phyloP scores from a whole-genome alignment of 192 early-diverging fungal genomes.

The Mortierella hygrophila region DNA sequence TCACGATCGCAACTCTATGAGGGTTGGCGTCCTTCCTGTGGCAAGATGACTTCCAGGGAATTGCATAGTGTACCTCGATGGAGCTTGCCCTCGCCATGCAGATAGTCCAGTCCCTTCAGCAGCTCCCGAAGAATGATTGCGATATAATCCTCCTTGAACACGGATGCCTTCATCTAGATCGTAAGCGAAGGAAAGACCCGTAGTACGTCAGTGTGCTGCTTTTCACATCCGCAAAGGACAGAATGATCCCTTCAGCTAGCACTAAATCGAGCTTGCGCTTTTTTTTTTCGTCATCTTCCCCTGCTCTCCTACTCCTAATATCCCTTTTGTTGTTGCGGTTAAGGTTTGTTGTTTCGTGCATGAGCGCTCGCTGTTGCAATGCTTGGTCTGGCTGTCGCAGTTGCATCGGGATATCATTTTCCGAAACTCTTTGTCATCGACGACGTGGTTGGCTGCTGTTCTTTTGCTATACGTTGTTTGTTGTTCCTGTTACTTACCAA shows the following conservation, averaged over 20 bases:
- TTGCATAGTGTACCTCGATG: constrained; percentile 69
- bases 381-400: background rate
- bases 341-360: background rate
- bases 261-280: background rate
- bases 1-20: background rate
- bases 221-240: background rate
- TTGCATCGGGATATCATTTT: background rate
- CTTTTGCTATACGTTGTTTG: background rate
- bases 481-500: constrained; percentile 66
- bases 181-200: background rate
- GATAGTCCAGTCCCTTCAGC: constrained; percentile 90
- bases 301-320: background rate
- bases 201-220: background rate
- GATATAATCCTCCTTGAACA: constrained; percentile 90
- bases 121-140: constrained; percentile 93
- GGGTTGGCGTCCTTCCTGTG: background rate
- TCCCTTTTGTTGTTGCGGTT: background rate
- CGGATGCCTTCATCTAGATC: constrained; percentile 85
- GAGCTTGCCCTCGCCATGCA: constrained; percentile 91
- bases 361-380: background rate
- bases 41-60: background rate
- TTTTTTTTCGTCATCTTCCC: background rate
- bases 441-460: background rate
- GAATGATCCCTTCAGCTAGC: background rate
- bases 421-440: background rate